A percentile compares a stretch with the other conserved stretches of the same genome.
Evolutionary conservation across 495 filamentous ascomycete genomes (phyloP).

Genomic region (Amniculicola lignicola): DNA sequence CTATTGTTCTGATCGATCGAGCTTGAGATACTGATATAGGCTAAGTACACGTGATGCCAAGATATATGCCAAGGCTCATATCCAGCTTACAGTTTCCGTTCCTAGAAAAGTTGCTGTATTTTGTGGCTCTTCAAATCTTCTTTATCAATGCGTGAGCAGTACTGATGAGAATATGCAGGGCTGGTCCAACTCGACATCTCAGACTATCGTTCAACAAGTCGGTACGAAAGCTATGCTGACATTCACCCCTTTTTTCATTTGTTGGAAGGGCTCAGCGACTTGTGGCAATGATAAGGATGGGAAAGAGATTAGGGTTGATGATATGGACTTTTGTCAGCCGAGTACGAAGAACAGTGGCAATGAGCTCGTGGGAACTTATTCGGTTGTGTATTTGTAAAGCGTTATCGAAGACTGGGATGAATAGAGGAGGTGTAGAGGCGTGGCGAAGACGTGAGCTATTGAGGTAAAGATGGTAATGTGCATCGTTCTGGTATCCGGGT

Average conservation of each 20-base stretch:
- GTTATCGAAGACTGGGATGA: no score
- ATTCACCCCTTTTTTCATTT: background rate
- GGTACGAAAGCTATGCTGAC: background rate
- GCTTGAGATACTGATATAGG: background rate
- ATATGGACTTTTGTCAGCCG: background rate
- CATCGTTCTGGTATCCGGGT: no score
- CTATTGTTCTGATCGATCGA: background rate
- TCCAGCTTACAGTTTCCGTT: background rate
- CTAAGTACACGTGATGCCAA: background rate
- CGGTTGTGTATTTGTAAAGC: background rate
- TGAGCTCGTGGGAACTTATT: no score
- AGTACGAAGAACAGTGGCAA: background rate
- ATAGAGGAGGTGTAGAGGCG: no score
- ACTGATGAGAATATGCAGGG: no score
- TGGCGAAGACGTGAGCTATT: no score
- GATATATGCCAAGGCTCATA: background rate
- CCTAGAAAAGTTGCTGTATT: background rate
- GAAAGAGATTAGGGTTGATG: background rate
- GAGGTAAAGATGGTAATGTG: no score
- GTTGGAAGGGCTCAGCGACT: background rate
- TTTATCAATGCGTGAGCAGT: no score
- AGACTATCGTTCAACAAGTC: background rate
- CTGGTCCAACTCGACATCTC: no score
- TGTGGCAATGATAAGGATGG: background rate
- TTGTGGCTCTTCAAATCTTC: background rate